These are phyloP conservation scores for Eremochloa ophiuroides DNA, from an alignment of 176 grass and related monocot genomes.

Conservation along the genomic window DNA sequence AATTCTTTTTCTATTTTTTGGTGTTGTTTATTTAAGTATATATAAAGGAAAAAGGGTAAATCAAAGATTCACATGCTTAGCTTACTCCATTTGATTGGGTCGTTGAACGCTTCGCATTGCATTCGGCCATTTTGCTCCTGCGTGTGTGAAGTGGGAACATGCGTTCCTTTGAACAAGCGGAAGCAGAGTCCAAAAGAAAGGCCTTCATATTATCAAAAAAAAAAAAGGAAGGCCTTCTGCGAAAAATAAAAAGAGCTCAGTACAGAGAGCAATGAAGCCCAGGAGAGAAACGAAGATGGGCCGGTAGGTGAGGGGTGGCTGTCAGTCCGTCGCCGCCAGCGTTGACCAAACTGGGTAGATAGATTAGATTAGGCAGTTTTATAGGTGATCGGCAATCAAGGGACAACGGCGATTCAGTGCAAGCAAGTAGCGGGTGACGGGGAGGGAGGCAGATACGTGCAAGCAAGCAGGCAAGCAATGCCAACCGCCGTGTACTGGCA, in stretches of 20 bases:
- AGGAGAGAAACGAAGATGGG: not conserved
- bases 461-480: conserved; percentile 11
- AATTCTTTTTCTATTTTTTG: conserved; percentile 8
- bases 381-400: not conserved
- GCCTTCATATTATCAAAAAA: too few species aligned
- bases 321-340: not conserved
- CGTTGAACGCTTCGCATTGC: not conserved
- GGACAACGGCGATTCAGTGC: not conserved
- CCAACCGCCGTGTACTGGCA: not conserved
- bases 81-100: not conserved
- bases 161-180: not conserved
- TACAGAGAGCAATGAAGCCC: not conserved
- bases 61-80: not conserved
- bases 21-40: too few species aligned
- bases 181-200: not conserved
- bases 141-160: not conserved
- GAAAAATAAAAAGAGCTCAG: not conserved
- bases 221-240: too few species aligned
- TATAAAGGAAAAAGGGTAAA: not conserved
- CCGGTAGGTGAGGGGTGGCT: not conserved
- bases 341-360: not conserved
- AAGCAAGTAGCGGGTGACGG: not conserved
- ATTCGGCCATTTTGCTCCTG: not conserved
- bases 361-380: not conserved
- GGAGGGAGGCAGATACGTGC: conserved; percentile 7